Evolutionary conservation across 495 filamentous ascomycete genomes (phyloP).

Genomic region (Elaphomyces granulatus): DNA sequence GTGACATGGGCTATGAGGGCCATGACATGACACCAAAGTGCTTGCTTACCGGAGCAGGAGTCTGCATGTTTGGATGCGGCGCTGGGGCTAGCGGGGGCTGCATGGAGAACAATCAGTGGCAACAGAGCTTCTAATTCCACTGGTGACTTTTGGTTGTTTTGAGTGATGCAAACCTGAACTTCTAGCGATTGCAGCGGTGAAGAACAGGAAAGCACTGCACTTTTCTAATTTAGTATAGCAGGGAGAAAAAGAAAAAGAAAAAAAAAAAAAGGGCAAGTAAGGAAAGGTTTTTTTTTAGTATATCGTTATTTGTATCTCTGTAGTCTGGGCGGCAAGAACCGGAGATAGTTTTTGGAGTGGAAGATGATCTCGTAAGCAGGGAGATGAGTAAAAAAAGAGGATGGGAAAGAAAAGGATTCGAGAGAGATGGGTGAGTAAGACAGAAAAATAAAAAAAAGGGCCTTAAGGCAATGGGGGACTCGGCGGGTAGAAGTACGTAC

Average conservation of each 20-base stretch:
- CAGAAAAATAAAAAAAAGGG: too few relatives aligned
- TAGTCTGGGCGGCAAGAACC: too few relatives aligned
- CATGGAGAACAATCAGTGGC: slow-evolving; percentile 20
- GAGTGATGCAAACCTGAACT: neutral
- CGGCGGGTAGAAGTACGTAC: neutral
- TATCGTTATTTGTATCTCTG: too few relatives aligned
- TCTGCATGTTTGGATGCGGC: slow-evolving; percentile 43
- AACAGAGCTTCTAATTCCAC: slow-evolving; percentile 13
- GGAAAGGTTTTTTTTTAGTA: too few relatives aligned
- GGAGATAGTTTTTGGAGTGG: too few relatives aligned
- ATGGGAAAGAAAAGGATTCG: neutral
- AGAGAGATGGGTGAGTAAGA: too few relatives aligned
- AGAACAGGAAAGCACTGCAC: slow-evolving; percentile 8
- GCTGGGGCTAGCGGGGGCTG: slow-evolving; percentile 43
- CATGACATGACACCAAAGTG: slow-evolving; percentile 32
- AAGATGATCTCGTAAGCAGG: slow-evolving; percentile 22
- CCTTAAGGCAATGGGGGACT: neutral
- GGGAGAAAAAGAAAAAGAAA: slow-evolving; percentile 3
- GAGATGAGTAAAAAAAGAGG: neutral
- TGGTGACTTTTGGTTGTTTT: neutral
- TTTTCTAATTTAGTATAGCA: slow-evolving; percentile 1
- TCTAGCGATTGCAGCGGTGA: slow-evolving; percentile 4
- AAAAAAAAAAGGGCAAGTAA: neutral
- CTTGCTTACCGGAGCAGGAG: slow-evolving; percentile 41
- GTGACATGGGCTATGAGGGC: slow-evolving; percentile 6